Evolutionary conservation across 1,284 basidiomycete species (phyloP), one percentile per base, ranked within the genome.

Genomic region (Termitomyces sp.): DNA sequence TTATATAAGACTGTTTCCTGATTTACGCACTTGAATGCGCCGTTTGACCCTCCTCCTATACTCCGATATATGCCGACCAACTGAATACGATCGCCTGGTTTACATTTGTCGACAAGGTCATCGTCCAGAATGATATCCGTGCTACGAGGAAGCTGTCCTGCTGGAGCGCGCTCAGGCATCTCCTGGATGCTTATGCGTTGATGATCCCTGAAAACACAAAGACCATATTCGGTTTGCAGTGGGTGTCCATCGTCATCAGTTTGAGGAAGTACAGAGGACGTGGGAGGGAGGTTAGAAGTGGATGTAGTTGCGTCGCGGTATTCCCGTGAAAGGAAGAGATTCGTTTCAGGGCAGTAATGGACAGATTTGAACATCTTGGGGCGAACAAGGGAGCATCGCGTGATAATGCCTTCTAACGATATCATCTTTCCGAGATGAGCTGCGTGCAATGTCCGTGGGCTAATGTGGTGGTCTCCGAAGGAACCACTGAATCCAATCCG

Each of bases 401-500:
- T 99, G 54, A 99, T 93, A 66, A 99, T 99, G 31, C 97, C 97
- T 72, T 99, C 97, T 26, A 99, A 72, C 37, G 90, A 95, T 64
- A 99, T 91, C 92, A 99, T 93, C 71, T 89, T 94, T 50, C 94
- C 93, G 28, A 99, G 83, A 69, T 97, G 88, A 54, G 84, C 78
- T 44, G 93, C 89, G 55, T 88, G 83, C 35, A 99, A 80, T 9
- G 93, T 96, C 8, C 97, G 81, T 39, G 97, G 97, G 70, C 91
- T 98, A 71, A 96, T 91, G 70, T 98, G 94, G 68, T 99, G 93
- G 71, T 98, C 95, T 44, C 97, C 97, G 69, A 99, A 99, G n/a
- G 92, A 96, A 51, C 97, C 97, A 59, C 91, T 88, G 68, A 99
- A 84, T n/a, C 96, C 97, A 54, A 97, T 80, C 62, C 90, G 88